phyloP scores from a whole-genome alignment of 1,139 yeast genomes.

The Hemisphaericaspora xylanilytica region DNA sequence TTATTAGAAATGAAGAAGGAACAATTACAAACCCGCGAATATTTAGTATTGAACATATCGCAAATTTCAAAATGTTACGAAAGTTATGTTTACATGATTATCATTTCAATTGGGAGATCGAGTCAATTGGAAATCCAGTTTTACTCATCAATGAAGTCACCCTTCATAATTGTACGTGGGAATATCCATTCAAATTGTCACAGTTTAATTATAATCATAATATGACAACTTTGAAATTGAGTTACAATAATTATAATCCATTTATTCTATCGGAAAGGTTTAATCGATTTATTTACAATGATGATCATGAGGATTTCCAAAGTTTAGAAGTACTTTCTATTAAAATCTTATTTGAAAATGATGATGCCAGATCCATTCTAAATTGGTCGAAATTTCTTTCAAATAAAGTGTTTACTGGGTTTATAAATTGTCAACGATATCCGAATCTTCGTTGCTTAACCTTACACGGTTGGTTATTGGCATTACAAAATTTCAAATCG shows the following conservation, averaged over 20 bases:
- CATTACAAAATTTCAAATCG: slow-evolving; percentile 2
- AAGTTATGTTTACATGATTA: slow-evolving; percentile 27
- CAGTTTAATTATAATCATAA: slow-evolving; percentile 32
- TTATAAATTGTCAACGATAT: slow-evolving; percentile 16
- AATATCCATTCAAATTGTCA: slow-evolving; percentile 38
- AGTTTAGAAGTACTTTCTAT: slow-evolving; percentile 20
- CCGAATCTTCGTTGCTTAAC: slow-evolving; percentile 21
- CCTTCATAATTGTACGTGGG: slow-evolving; percentile 43
- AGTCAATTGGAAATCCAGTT: slow-evolving; percentile 6
- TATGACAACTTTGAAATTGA: slow-evolving; percentile 20
- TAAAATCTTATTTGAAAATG: slow-evolving; percentile 15
- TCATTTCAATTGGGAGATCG: slow-evolving; percentile 32
- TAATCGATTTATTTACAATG: slow-evolving; percentile 24
- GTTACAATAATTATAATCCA: slow-evolving; percentile 27
- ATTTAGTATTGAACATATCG: slow-evolving; percentile 34
- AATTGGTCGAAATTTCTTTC: slow-evolving; percentile 17
- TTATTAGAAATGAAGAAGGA: slow-evolving; percentile 6
- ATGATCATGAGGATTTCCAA: slow-evolving; percentile 18
- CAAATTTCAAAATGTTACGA: slow-evolving; percentile 21
- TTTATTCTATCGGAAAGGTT: slow-evolving; percentile 41
- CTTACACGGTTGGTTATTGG: slow-evolving; percentile 25
- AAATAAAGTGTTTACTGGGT: slow-evolving; percentile 16
- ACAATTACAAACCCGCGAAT: slow-evolving; percentile 23
- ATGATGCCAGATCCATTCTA: slow-evolving; percentile 6
- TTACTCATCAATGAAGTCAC: slow-evolving; percentile 15